phyloP scores from a whole-genome alignment of 2,329 filamentous ascomycete genomes.

The Kalmusia sp. region DNA sequence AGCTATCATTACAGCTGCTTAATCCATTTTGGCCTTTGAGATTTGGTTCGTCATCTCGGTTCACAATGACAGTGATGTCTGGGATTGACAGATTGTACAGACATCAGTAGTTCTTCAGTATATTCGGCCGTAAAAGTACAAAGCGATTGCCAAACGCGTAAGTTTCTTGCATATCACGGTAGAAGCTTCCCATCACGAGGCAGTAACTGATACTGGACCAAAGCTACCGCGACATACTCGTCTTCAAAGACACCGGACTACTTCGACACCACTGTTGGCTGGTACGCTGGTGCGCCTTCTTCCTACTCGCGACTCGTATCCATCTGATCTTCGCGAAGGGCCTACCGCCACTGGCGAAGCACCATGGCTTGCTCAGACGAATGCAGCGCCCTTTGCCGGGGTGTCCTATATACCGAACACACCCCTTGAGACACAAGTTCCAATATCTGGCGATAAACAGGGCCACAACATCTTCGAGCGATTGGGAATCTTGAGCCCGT shows the following conservation, averaged over 20 bases:
- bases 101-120: background rate
- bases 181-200: background rate
- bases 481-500: conserved; percentile 74
- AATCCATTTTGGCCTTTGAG: conserved; percentile 1
- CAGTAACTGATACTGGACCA: conserved; percentile 4
- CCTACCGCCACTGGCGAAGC: conserved; percentile 74
- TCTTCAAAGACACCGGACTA: conserved; percentile 38
- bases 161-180: too few species aligned
- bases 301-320: background rate
- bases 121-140: conserved; percentile 25
- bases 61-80: background rate
- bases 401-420: conserved; percentile 72
- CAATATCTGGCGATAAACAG: conserved; percentile 65
- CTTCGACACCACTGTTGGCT: conserved; percentile 39
- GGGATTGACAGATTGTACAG: background rate
- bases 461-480: conserved; percentile 73
- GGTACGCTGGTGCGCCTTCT: conserved; percentile 31
- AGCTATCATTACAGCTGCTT: conserved; percentile 9
- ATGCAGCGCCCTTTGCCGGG: conserved; percentile 66
- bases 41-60: conserved; percentile 9
- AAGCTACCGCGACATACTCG: conserved; percentile 29
- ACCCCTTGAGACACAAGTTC: conserved; percentile 74
- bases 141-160: conserved; percentile 26
- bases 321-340: conserved; percentile 48
- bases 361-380: conserved; percentile 75